A percentile compares a stretch with the other conserved stretches of the same genome.
Conservation (phyloP, 768 basidiomycete species). For the Tylopilus felleus region DNA sequence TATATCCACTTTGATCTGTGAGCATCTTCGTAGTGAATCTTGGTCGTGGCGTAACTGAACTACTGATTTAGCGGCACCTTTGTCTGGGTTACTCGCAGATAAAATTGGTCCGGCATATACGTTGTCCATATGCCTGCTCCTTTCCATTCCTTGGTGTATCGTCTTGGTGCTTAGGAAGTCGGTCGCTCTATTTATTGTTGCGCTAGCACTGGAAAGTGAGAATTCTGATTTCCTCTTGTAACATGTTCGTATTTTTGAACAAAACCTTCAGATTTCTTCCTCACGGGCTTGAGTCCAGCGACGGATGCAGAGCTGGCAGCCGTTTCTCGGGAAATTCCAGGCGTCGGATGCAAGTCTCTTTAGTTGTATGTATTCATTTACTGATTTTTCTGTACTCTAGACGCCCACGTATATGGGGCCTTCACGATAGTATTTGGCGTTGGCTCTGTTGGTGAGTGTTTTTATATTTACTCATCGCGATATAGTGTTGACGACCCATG, state of each 20-base stretch:
- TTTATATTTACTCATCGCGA: background rate
- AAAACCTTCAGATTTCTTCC: constrained; percentile 52
- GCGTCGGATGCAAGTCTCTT: constrained; percentile 59
- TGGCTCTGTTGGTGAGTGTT: constrained; percentile 53
- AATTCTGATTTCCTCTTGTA: background rate
- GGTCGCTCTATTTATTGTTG: constrained; percentile 32
- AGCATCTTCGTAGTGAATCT: constrained; percentile 16
- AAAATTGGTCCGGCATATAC: constrained; percentile 54
- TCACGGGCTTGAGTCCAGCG: constrained; percentile 56
- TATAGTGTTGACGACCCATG: constrained; percentile 2
- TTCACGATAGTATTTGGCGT: constrained; percentile 71
- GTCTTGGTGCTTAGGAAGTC: constrained; percentile 53
- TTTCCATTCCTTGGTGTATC: constrained; percentile 63
- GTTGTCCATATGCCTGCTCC: constrained; percentile 42
- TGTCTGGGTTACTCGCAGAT: constrained; percentile 60
- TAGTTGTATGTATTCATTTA: background rate
- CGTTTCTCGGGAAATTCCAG: constrained; percentile 52
- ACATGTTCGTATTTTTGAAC: background rate
- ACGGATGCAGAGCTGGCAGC: constrained; percentile 64
- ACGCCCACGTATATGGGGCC: constrained; percentile 70
- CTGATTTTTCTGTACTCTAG: constrained; percentile 34
- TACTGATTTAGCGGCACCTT: constrained; percentile 47
- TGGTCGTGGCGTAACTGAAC: background rate
- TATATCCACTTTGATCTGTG: constrained; percentile 63
- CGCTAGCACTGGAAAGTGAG: constrained; percentile 50